Evolutionary conservation across 1,284 basidiomycete genomes (phyloP).

Genomic region (Apiotrichum gamsii): DNA sequence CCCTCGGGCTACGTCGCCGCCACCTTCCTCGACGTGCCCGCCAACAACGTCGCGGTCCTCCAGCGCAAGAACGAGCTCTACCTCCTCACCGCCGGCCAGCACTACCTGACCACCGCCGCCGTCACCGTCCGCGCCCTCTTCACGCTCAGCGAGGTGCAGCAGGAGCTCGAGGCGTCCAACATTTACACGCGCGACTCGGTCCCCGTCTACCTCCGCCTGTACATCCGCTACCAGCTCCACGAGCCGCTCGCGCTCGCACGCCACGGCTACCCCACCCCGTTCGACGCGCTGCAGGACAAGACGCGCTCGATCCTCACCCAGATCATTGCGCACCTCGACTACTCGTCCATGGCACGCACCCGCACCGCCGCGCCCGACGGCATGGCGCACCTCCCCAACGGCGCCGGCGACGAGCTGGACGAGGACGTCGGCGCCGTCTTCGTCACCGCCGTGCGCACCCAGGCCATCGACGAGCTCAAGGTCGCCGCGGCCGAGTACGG

Average conservation of each 20-base stretch:
- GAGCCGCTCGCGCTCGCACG: slow-evolving; percentile 9
- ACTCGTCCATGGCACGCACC: slow-evolving; percentile 11
- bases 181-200: slow-evolving; percentile 18
- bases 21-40: slow-evolving; percentile 15
- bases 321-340: slow-evolving; percentile 14
- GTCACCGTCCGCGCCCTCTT: slow-evolving; percentile 11
- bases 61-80: slow-evolving; percentile 14
- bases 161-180: slow-evolving; percentile 13
- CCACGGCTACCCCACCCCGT: slow-evolving; percentile 14
- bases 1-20: slow-evolving; percentile 13
- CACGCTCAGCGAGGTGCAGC: slow-evolving; percentile 15
- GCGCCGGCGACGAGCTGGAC: neutral
- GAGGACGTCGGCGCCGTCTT: slow-evolving; percentile 12
- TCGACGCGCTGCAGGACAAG: slow-evolving; percentile 20
- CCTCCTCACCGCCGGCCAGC: slow-evolving; percentile 13
- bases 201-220: slow-evolving; percentile 15
- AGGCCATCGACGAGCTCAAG: slow-evolving; percentile 17
- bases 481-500: slow-evolving; percentile 14
- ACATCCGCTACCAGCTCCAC: slow-evolving; percentile 14
- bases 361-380: slow-evolving; percentile 12
- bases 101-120: slow-evolving; percentile 8
- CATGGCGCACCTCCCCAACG: neutral
- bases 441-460: slow-evolving; percentile 11
- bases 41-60: slow-evolving; percentile 14
- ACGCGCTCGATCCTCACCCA: slow-evolving; percentile 16